Conservation (phyloP, 73 alveolate species). For the Breviolum minutum region DNA sequence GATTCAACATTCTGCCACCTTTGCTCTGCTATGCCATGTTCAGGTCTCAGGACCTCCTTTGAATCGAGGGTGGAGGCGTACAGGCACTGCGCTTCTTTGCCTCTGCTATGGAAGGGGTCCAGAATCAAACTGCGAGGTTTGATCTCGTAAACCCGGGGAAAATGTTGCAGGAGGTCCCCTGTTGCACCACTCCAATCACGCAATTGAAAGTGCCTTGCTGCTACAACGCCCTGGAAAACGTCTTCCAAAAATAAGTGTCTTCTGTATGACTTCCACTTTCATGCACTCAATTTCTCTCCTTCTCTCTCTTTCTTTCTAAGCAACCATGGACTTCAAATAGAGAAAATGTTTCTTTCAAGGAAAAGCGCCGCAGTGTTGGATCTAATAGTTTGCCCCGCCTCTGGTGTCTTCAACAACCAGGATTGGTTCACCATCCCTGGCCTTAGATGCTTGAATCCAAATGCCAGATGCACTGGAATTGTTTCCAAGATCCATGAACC, state of each 20-base stretch:
- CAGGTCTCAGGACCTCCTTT: neutral
- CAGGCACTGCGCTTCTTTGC: constrained; percentile 69
- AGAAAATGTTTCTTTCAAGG: too few species aligned
- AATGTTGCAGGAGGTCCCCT: neutral
- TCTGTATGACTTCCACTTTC: too few species aligned
- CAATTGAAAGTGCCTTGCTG: neutral
- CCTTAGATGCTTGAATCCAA: neutral
- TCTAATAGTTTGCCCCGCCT: neutral
- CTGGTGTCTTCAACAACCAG: constrained; percentile 70
- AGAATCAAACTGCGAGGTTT: neutral
- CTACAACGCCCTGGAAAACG: neutral
- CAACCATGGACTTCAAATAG: too few species aligned
- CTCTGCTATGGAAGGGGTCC: neutral
- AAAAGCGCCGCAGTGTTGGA: neutral
- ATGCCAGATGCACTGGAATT: neutral
- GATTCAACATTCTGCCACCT: too few species aligned
- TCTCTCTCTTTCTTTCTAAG: too few species aligned
- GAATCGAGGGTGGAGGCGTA: constrained; percentile 56
- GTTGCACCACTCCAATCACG: too few species aligned
- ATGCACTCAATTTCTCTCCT: too few species aligned
- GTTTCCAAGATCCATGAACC: too few species aligned
- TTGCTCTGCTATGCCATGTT: too few species aligned
- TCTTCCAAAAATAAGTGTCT: too few species aligned
- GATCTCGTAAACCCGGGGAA: neutral
- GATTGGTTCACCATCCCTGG: constrained; percentile 9